phyloP scores from a whole-genome alignment of 2,329 filamentous ascomycete genomes.

The Microsporum ferrugineum region DNA sequence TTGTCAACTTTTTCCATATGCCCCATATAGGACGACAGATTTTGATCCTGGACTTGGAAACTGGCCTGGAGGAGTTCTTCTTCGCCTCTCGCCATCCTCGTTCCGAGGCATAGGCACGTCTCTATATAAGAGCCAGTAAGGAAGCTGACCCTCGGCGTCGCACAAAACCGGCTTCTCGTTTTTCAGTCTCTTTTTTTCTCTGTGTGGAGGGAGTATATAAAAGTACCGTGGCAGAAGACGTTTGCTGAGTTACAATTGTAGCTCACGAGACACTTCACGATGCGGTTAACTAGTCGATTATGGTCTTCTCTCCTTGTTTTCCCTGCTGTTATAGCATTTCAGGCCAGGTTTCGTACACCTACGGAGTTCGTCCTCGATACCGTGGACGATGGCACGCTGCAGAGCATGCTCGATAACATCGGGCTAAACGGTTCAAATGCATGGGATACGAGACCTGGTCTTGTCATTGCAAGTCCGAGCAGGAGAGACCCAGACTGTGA shows the following conservation, averaged over 20 bases:
- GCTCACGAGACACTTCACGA: background rate
- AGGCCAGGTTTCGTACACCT: background rate
- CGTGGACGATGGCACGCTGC: constrained; percentile 41
- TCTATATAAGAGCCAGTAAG: background rate
- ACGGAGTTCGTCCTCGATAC: constrained; percentile 23
- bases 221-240: too few species aligned
- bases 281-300: background rate
- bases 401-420: constrained; percentile 46
- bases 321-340: background rate
- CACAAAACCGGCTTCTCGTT: background rate
- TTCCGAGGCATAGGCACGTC: background rate
- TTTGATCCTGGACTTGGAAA: background rate
- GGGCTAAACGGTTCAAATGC: constrained; percentile 42
- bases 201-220: background rate
- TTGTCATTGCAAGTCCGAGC: constrained; percentile 48
- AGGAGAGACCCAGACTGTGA: constrained; percentile 44
- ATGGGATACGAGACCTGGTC: constrained; percentile 39
- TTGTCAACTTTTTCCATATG: background rate
- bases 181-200: background rate
- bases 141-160: background rate
- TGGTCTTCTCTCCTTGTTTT: constrained; percentile 6
- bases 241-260: background rate
- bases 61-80: background rate
- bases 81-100: background rate
- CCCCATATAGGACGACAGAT: too few species aligned